Evolutionary conservation across 2,329 filamentous ascomycete genomes (phyloP), one percentile per base, ranked within the genome.

Genomic region (Aspergillus quadrilineatus): DNA sequence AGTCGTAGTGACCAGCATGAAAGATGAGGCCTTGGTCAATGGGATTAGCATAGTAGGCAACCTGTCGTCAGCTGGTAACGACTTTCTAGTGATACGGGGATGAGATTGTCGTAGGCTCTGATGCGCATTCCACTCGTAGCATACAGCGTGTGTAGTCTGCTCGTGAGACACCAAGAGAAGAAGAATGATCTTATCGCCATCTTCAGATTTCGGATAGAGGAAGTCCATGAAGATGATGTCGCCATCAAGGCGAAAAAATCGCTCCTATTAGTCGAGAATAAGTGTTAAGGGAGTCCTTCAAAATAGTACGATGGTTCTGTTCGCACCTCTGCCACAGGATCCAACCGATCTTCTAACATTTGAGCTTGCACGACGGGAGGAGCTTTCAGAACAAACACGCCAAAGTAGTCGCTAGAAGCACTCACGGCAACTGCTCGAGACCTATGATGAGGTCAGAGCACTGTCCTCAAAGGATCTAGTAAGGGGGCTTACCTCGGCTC

Each of bases 151-250:
- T 15, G 78, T 81, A 57, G 69, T 71, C 2, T 77, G 72, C 28
- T 75, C 68, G 57, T 71, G 70, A 45, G 74, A 69, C 15, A 85
- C 72, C 17, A 88, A 71, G 22, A 96, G 75, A 9, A 96, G 77
- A 3, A 97, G 79, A n/a, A 95, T 87, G 43, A 95, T 83, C 64
- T 87, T 86, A 53, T 86, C 79, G 8, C 85, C 80, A 58, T 92
- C 86, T 52, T 85, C 81, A 0, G 82, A 74, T 8, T 81, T 80
- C 6, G 92, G 89, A 57, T 89, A 85, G 2, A 99, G 79, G 62
- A 97, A 99, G 22, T 92, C 89, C 80, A 97, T 87, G 64, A 90
- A 89, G 65, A 93, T 80, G 54, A 97, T 90, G n/a, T 87, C 80
- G 1, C 90, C 92, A 6, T 86, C 82, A 6, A 91, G 77, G 45